phyloP scores from a whole-genome alignment of 2,329 filamentous ascomycete genomes.

The Colletotrichum neosansevieriae region DNA sequence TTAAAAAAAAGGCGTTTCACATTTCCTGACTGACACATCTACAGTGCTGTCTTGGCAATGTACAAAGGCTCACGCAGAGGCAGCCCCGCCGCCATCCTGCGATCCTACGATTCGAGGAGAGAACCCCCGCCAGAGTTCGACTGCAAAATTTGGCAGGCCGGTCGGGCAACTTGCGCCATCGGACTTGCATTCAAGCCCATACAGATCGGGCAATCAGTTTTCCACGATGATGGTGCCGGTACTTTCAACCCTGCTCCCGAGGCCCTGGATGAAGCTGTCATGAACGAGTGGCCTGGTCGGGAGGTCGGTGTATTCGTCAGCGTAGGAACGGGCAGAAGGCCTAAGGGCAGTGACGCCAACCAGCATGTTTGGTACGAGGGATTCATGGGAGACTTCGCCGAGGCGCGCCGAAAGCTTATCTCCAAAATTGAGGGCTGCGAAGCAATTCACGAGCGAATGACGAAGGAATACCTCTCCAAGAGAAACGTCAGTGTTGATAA shows the following conservation, averaged over 20 bases:
- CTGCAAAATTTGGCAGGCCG: constrained; percentile 97
- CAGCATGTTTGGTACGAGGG: constrained; percentile 92
- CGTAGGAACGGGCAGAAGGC: constrained; percentile 90
- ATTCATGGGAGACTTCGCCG: constrained; percentile 91
- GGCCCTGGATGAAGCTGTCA: constrained; percentile 87
- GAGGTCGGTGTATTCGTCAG: constrained; percentile 94
- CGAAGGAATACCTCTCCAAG: constrained; percentile 79
- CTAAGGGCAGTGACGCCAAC: constrained; percentile 74
- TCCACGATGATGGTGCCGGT: constrained; percentile 91
- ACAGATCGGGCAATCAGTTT: constrained; percentile 90
- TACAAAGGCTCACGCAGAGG: constrained; percentile 84
- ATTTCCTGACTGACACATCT: constrained; percentile 23
- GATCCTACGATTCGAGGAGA: constrained; percentile 94
- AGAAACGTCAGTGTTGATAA: constrained; percentile 87
- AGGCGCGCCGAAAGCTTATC: constrained; percentile 86
- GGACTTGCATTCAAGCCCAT: constrained; percentile 96
- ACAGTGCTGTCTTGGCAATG: constrained; percentile 89
- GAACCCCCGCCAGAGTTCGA: constrained; percentile 92
- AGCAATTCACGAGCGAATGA: constrained; percentile 87
- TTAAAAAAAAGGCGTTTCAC: neutral
- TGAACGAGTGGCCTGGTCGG: constrained; percentile 95
- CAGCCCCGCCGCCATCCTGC: constrained; percentile 78
- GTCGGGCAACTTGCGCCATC: constrained; percentile 91
- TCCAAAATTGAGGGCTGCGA: constrained; percentile 97
- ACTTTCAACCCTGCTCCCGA: constrained; percentile 92